A percentile compares a stretch with the other conserved stretches of the same genome.
Evolutionary conservation across 331 rosid genomes (phyloP).

Genomic region (Quercus lobata): DNA sequence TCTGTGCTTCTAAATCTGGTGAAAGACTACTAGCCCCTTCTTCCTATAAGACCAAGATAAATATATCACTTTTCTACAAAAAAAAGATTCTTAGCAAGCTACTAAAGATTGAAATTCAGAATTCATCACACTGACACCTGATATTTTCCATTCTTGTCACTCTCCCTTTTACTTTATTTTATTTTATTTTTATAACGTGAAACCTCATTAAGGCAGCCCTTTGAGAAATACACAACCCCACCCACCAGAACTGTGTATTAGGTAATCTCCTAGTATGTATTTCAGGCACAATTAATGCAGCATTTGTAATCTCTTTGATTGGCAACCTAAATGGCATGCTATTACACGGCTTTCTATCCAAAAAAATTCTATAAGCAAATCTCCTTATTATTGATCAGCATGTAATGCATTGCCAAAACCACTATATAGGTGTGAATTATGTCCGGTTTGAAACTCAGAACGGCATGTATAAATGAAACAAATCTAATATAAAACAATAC

Average conservation of each 20-base stretch:
- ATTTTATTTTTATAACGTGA: not conserved
- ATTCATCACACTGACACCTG: not conserved
- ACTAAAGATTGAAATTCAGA: not conserved
- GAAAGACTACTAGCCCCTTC: slow-evolving; percentile 97
- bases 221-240: too few species aligned
- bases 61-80: not conserved
- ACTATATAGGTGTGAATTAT: too few species aligned
- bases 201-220: too few species aligned
- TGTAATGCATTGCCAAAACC: not conserved
- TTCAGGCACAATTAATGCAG: not conserved
- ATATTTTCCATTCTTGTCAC: not conserved
- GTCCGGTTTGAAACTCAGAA: too few species aligned
- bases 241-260: too few species aligned
- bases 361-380: not conserved
- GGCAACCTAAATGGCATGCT: not conserved
- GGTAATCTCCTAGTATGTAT: not conserved
- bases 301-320: slow-evolving; percentile 5
- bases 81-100: not conserved
- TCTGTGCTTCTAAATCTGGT: slow-evolving; percentile 86
- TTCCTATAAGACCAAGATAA: slow-evolving; percentile 48
- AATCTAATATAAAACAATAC: not conserved
- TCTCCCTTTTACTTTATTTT: not conserved
- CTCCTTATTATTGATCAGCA: not conserved
- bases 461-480: too few species aligned
- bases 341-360: not conserved